phyloP scores from a whole-genome alignment of 2,329 filamentous ascomycete species.

The Metarhizium album region DNA sequence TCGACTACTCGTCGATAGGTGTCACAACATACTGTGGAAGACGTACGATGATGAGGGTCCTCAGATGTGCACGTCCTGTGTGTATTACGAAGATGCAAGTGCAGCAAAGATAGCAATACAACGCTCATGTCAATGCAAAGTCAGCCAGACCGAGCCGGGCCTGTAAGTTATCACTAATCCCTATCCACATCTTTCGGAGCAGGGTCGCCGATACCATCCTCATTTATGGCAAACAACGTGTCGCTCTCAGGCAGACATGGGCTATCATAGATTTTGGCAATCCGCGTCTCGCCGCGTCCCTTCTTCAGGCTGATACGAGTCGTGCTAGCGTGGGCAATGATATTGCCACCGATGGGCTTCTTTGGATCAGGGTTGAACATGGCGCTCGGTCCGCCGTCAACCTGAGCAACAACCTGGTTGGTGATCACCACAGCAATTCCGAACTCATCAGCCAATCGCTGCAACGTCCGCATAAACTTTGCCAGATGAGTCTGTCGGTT shows the following conservation, averaged over 20 bases:
- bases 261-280: slow-evolving; percentile 99
- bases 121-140: neutral
- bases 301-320: slow-evolving; percentile 93
- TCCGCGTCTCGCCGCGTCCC: slow-evolving; percentile 84
- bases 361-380: slow-evolving; percentile 99
- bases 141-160: neutral
- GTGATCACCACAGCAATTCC: slow-evolving; percentile 98
- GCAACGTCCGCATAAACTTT: slow-evolving; percentile 78
- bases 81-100: neutral
- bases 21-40: no score
- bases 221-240: slow-evolving; percentile 91
- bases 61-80: no score
- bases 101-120: neutral
- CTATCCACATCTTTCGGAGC: slow-evolving; percentile 93
- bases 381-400: slow-evolving; percentile 86
- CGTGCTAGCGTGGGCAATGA: slow-evolving; percentile 95
- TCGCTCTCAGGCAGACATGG: slow-evolving; percentile 95
- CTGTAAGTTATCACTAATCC: slow-evolving; percentile 40
- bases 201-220: slow-evolving; percentile 93
- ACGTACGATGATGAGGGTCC: no score
- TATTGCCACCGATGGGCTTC: slow-evolving; percentile 97
- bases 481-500: slow-evolving; percentile 80
- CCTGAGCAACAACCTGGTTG: slow-evolving; percentile 96
- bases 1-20: no score
- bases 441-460: slow-evolving; percentile 71